Percentiles rank a stretch among this genome's conserved stretches.
phyloP scores from a whole-genome alignment of 2,329 filamentous ascomycete genomes.

The Epichloe sibirici region DNA sequence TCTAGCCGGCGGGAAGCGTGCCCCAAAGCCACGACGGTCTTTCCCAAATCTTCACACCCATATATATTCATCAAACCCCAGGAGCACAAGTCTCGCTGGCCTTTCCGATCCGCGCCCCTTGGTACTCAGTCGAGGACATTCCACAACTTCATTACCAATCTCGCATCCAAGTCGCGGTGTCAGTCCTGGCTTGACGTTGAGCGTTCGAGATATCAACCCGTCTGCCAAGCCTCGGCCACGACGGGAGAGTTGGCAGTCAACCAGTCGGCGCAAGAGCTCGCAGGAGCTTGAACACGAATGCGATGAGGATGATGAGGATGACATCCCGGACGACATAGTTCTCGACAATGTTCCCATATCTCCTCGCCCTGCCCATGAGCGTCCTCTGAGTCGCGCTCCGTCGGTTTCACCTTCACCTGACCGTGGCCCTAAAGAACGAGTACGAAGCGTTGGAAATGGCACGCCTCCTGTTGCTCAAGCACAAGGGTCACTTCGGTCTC shows the following conservation, averaged over 20 bases:
- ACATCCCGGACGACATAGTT: constrained; percentile 67
- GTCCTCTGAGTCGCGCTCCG: constrained; percentile 38
- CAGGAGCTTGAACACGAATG: constrained; percentile 65
- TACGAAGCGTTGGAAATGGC: constrained; percentile 49
- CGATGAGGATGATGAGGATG: constrained; percentile 62
- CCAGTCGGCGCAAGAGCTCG: constrained; percentile 50
- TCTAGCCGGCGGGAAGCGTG: constrained; percentile 18
- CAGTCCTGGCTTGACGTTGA: constrained; percentile 36
- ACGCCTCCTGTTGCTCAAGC: constrained; percentile 47
- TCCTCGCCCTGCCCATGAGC: constrained; percentile 49
- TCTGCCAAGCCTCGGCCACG: constrained; percentile 25
- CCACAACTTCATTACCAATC: constrained; percentile 26
- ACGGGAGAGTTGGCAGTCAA: constrained; percentile 62
- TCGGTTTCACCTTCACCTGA: constrained; percentile 45
- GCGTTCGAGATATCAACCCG: constrained; percentile 29
- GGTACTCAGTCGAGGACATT: constrained; percentile 15
- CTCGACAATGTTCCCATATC: constrained; percentile 77
- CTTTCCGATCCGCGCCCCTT: constrained; percentile 24
- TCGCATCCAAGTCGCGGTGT: constrained; percentile 35
- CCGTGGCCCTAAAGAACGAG: constrained; percentile 35
- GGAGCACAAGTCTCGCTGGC: constrained; percentile 34
- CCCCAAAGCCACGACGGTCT: constrained; percentile 25
- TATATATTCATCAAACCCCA: constrained; percentile 34
- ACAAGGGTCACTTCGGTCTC: constrained; percentile 47
- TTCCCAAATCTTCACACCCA: constrained; percentile 34